Percentiles rank a stretch among this genome's conserved stretches.
phyloP scores from a whole-genome alignment of 768 basidiomycete genomes.

The Lactarius trivialis region DNA sequence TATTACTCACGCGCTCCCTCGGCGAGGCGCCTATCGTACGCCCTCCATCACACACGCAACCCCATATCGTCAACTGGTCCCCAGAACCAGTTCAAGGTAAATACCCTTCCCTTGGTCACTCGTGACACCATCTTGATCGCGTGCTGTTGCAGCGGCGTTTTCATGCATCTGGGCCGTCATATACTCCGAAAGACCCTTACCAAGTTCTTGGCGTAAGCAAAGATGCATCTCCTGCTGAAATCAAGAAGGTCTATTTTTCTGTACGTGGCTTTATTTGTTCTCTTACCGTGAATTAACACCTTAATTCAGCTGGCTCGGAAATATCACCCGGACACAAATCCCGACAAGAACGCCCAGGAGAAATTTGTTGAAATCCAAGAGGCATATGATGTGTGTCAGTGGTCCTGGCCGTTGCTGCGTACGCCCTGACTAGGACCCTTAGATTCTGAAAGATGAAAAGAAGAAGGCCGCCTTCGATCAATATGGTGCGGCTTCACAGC shows the following conservation, averaged over 20 bases:
- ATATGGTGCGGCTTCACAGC: conserved; percentile 87
- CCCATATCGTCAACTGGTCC: conserved; percentile 2
- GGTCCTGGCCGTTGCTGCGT: conserved; percentile 5
- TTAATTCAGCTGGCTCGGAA: conserved; percentile 84
- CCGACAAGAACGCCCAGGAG: conserved; percentile 82
- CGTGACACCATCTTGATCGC: conserved; percentile 5
- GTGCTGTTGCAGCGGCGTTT: conserved; percentile 52
- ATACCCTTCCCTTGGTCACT: conserved; percentile 1
- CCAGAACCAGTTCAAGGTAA: conserved; percentile 19
- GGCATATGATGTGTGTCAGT: conserved; percentile 82
- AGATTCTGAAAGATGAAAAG: conserved; percentile 93
- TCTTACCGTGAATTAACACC: conserved; percentile 15
- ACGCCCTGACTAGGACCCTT: conserved; percentile 8
- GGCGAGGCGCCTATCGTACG: conserved; percentile 1
- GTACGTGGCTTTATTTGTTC: conserved; percentile 41
- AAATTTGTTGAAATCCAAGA: conserved; percentile 96
- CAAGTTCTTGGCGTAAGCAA: conserved; percentile 80
- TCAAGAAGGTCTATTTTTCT: conserved; percentile 96
- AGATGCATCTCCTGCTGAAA: conserved; percentile 78
- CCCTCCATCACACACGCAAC: conserved; percentile 1
- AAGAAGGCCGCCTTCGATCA: conserved; percentile 88
- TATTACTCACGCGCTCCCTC: conserved; percentile 50
- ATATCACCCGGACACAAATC: conserved; percentile 96
- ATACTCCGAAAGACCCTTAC: conserved; percentile 78
- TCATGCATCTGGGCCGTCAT: conserved; percentile 55